Percentiles rank a stretch among this genome's conserved stretches.
Evolutionary conservation across 768 basidiomycete species (phyloP).

Genomic region (Trametes gibbosa): DNA sequence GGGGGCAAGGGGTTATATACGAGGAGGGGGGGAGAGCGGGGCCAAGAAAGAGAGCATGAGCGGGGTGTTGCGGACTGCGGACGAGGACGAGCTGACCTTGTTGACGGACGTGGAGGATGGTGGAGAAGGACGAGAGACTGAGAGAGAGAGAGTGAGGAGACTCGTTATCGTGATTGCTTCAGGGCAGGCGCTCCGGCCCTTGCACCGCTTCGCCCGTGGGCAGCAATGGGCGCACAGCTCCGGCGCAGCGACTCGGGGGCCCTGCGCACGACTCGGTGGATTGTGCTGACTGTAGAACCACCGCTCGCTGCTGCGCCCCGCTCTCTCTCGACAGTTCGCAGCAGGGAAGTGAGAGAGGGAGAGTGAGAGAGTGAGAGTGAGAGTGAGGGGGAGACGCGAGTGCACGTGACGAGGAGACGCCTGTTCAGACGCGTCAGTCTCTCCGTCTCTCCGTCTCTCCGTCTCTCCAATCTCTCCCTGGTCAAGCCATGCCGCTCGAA

Average conservation of each 20-base stretch:
- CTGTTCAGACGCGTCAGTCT: no score
- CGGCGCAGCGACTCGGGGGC: no score
- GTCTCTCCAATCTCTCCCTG: no score
- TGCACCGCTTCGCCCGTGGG: neutral
- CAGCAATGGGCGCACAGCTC: neutral
- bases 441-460: no score
- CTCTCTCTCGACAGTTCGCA: constrained; percentile 29
- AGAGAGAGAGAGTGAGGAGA: neutral
- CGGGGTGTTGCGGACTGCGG: constrained; percentile 8
- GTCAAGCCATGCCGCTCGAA: constrained; percentile 95
- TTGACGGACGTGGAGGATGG: constrained; percentile 14
- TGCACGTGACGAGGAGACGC: no score
- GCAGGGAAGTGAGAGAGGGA: no score
- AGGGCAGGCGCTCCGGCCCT: constrained; percentile 25
- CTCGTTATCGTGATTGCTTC: constrained; percentile 31
- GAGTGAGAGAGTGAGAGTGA: no score
- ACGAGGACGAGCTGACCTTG: constrained; percentile 12
- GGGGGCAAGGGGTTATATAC: constrained; percentile 21
- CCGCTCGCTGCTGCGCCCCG: neutral
- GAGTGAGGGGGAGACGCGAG: no score
- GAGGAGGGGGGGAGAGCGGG: constrained; percentile 16
- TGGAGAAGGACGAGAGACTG: constrained; percentile 20
- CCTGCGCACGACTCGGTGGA: no score
- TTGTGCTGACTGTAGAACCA: neutral
- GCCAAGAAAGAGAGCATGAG: neutral